Evolutionary conservation across 768 basidiomycete species (phyloP).

Genomic region (Podaxis sp.): DNA sequence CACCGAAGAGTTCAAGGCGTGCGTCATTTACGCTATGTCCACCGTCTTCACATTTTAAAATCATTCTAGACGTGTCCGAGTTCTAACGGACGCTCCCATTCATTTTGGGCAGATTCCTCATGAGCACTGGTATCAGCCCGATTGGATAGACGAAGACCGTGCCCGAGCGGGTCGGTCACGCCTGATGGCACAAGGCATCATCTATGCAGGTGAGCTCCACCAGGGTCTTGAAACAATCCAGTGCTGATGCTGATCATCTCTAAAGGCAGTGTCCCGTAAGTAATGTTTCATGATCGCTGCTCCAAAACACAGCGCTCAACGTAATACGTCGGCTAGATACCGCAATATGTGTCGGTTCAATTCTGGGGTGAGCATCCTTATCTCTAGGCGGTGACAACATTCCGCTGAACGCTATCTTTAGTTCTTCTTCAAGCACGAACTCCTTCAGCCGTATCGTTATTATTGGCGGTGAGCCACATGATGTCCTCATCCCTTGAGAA

Average conservation of each 20-base stretch:
- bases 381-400: neutral
- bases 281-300: constrained; percentile 18
- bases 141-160: constrained; percentile 73
- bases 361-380: constrained; percentile 63
- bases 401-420: constrained; percentile 24
- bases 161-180: constrained; percentile 59
- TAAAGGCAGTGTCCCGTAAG: constrained; percentile 73
- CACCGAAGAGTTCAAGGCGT: constrained; percentile 70
- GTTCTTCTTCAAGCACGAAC: constrained; percentile 84
- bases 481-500: constrained; percentile 7
- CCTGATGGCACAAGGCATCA: constrained; percentile 63
- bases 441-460: constrained; percentile 75
- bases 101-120: constrained; percentile 71
- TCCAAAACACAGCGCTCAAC: neutral
- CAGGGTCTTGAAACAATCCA: constrained; percentile 6
- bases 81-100: constrained; percentile 57
- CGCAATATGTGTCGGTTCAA: constrained; percentile 97
- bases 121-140: constrained; percentile 80
- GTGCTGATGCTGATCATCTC: constrained; percentile 13
- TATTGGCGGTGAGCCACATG: constrained; percentile 63
- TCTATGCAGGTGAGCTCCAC: constrained; percentile 52
- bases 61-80: constrained; percentile 43
- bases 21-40: constrained; percentile 15
- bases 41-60: neutral
- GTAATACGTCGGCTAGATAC: constrained; percentile 45